Base-by-base conservation (phyloP, 139 green algal species). In the Coelastrella sp. region DNA sequence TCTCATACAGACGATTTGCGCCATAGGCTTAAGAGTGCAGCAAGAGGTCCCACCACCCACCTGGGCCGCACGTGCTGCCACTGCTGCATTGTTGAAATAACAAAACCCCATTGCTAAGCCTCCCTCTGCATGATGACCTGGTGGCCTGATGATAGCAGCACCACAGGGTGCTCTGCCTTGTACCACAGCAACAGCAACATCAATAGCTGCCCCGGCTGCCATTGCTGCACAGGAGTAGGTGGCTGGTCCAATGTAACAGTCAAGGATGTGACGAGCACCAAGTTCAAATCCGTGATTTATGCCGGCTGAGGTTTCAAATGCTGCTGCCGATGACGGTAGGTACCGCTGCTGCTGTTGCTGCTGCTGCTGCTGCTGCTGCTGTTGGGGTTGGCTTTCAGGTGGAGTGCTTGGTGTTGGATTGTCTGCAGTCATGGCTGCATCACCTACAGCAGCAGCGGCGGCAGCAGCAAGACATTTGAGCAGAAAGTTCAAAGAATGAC, bases 31-130 rank as follows among this genome's bases (percentile, higher is more conserved):
- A n/a, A n/a, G n/a, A n/a, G n/a, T n/a, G n/a, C n/a, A n/a, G n/a
- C n/a, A n/a, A n/a, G n/a, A n/a, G n/a, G n/a, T 21, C 66, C 66
- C 5, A 34, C 53, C 53, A 6, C 69, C 62, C 62, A 43, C 40
- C 79, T 76, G 45, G 9, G 64, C 79, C 21, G 45, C 64, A 27
- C 79, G 64, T 27, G 79, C 79, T 19, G 66, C 64, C 66, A 79
- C 48, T n/a, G 66, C 66, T 9, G 88, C 90, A 45, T 91, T 96
- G 91, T 98, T 98, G 93, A 94, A 96, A 80, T 96, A 96, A 90
- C 95, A 98, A 87, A 98, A 98, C 40, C 95, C 95, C 93, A 96
- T 97, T 40, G 94, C 88, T 30, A 88, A 57, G 13, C 76, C 73
- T 3, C 72, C 84, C 87, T 95, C 93, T 5, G 94, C 94, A 83